These are phyloP conservation scores for Magnaporthales sp. DNA, from an alignment of 2,329 filamentous ascomycete species.

Conservation along the genomic window DNA sequence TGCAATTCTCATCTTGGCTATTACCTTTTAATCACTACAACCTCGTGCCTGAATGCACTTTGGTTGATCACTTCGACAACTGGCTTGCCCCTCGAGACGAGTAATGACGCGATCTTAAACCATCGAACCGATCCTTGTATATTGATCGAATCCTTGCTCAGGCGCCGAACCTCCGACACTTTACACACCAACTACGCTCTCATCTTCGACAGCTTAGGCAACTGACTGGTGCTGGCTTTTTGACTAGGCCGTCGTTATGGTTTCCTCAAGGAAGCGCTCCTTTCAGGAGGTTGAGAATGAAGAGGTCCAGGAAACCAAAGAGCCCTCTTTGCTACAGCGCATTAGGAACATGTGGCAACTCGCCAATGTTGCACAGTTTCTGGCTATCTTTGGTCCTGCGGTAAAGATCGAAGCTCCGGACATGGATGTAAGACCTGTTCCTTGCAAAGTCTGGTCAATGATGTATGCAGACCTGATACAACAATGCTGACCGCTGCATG, in stretches of 20 bases:
- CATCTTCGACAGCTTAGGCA: neutral
- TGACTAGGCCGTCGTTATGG: conserved; percentile 23
- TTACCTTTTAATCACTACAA: neutral
- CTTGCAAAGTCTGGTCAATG: neutral
- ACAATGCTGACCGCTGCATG: conserved; percentile 2
- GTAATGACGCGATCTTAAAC: neutral
- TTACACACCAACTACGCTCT: neutral
- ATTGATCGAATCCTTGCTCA: neutral
- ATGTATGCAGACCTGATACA: conserved; percentile 3
- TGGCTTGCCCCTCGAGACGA: neutral
- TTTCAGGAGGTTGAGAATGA: conserved; percentile 31
- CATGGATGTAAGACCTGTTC: conserved; percentile 60
- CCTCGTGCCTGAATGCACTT: neutral
- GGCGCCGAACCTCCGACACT: neutral
- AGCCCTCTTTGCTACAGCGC: conserved; percentile 44
- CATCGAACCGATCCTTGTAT: neutral
- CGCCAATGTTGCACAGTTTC: conserved; percentile 87
- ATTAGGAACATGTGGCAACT: conserved; percentile 95
- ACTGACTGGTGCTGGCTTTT: neutral
- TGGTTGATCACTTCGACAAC: neutral
- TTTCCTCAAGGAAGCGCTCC: conserved; percentile 38
- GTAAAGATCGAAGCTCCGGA: conserved; percentile 86
- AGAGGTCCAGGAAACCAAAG: conserved; percentile 16
- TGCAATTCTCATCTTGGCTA: neutral
- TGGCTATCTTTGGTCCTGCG: conserved; percentile 79